Evolutionary conservation across 805 yeast genomes (phyloP), one percentile per base, ranked within the genome.

Genomic region (Cyberlindnera euphorbiae): DNA sequence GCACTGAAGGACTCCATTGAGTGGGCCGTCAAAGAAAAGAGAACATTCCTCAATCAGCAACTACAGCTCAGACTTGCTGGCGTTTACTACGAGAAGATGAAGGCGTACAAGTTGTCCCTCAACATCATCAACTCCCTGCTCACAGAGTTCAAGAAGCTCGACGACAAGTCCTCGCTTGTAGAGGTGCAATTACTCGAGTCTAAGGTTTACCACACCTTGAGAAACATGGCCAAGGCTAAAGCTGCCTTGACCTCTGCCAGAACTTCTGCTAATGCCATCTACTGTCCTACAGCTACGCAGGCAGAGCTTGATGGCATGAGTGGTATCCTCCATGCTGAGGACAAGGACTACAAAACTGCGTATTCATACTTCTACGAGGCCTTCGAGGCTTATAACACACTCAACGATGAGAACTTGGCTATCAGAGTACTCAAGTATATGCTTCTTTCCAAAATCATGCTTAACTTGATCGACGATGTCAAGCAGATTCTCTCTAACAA

Each of bases 181-280:
- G 98, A 93, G 60, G 96, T 93, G 25, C 97, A 93, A 63, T 67
- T 93, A 46, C 73, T 93, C 45, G 97, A 93, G 60, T 73, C 93
- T 15, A 82, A 87, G 55, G 87, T 86, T 27, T 93, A 82, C 60
- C 96, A 89, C 59, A 88, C 95, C 18, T 69, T 93, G 52, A 77
- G 96, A 59, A 93, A 93, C 60, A 73, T 85, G 52, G 83, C 96
- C 5, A 93, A 90, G 64, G 76, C 96, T 5, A 77, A 85, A 52
- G 97, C 97, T 7, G 80, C 96, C 3, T 70, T 93, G 51, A 88
- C 97, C 2, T 80, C 95, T 31, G 96, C 98, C 2, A 77, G 97
- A 61, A 93, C 98, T 0, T 82, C 95, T 3, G 98, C 98, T n/a
- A 94, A 93, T 60, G 75, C 97, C 16, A 86, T 93, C 35, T 94